These are phyloP conservation scores for Krasilnikovozyma curviuscula DNA, from an alignment of 768 basidiomycete genomes.

Conservation along the genomic window DNA sequence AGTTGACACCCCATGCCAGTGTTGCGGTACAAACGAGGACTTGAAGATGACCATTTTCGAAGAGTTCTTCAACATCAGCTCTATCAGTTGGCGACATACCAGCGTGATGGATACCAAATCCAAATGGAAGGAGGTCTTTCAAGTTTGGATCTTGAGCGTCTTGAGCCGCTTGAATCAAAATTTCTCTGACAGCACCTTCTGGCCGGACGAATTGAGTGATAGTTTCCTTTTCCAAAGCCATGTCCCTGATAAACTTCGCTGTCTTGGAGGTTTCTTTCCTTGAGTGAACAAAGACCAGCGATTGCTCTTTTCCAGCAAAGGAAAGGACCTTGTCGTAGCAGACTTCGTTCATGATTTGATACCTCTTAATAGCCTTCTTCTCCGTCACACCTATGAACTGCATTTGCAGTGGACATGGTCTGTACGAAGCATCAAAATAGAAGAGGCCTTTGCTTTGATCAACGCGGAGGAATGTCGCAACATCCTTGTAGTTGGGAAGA, in stretches of 20 bases:
- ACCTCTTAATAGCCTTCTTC: constrained; percentile 97
- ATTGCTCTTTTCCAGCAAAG: constrained; percentile 62
- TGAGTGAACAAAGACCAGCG: constrained; percentile 92
- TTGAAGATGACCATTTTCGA: constrained; percentile 76
- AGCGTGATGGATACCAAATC: constrained; percentile 94
- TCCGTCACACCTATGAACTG: constrained; percentile 96
- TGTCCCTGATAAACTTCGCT: constrained; percentile 77
- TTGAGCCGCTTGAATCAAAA: constrained; percentile 62
- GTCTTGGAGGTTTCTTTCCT: constrained; percentile 98
- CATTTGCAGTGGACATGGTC: constrained; percentile 87
- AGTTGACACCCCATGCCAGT: constrained; percentile 96
- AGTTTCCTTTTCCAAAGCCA: constrained; percentile 89
- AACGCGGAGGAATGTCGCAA: constrained; percentile 89
- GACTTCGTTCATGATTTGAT: constrained; percentile 95
- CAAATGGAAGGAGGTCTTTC: constrained; percentile 79
- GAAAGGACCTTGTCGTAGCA: constrained; percentile 96
- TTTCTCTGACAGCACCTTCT: constrained; percentile 76
- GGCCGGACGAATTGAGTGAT: constrained; percentile 91
- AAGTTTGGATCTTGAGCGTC: constrained; percentile 67
- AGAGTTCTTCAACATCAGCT: constrained; percentile 78
- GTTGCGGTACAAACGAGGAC: constrained; percentile 95
- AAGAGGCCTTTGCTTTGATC: constrained; percentile 81
- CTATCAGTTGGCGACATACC: constrained; percentile 88
- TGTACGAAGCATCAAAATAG: constrained; percentile 86
- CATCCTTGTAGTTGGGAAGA: constrained; percentile 94